Conservation (phyloP, 352 stramenopile species). For the Phytophthora ohioensis region DNA sequence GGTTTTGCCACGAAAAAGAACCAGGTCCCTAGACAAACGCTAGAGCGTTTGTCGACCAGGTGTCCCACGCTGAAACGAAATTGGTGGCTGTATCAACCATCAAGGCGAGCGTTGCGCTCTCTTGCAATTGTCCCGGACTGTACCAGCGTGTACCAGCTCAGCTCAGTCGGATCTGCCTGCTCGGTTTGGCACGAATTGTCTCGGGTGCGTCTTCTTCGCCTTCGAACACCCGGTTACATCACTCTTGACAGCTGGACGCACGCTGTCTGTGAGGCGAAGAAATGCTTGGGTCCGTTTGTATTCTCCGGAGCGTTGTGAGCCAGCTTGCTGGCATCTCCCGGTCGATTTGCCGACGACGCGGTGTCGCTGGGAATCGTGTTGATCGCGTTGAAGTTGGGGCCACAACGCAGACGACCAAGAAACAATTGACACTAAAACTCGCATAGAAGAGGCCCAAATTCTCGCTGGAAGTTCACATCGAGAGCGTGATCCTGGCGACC, state of each 20-base stretch:
- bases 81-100: slow-evolving; percentile 17
- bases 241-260: neutral
- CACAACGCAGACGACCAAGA: slow-evolving; percentile 16
- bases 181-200: slow-evolving; percentile 5
- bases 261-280: neutral
- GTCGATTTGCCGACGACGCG: slow-evolving; percentile 11
- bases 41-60: neutral
- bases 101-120: slow-evolving; percentile 2
- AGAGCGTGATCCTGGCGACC: slow-evolving; percentile 15
- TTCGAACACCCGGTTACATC: neutral
- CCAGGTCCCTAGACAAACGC: too few species aligned
- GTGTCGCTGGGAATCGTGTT: slow-evolving; percentile 9
- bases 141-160: slow-evolving; percentile 17
- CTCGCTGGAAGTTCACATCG: slow-evolving; percentile 19
- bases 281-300: neutral
- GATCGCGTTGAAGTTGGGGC: slow-evolving; percentile 29
- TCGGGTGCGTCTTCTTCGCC: neutral
- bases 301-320: neutral
- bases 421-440: slow-evolving; percentile 29
- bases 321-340: neutral
- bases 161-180: slow-evolving; percentile 1
- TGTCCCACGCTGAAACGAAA: slow-evolving; percentile 22
- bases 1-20: neutral
- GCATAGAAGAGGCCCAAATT: slow-evolving; percentile 17
- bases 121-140: slow-evolving; percentile 13